phyloP scores from a whole-genome alignment of 2,329 filamentous ascomycete species.

The Phialophora tarda region DNA sequence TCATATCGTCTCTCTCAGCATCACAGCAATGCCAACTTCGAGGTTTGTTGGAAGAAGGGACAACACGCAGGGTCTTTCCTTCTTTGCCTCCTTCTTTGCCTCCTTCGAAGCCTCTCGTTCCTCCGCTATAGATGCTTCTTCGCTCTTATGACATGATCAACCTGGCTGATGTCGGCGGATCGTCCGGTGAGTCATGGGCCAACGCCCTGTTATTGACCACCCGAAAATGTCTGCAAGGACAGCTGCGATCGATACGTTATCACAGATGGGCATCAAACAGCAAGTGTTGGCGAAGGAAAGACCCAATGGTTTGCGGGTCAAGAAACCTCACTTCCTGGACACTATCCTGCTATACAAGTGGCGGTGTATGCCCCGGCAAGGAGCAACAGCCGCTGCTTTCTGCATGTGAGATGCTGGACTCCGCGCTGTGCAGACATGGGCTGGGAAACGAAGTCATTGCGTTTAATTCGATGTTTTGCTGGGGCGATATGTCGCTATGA shows the following conservation, averaged over 20 bases:
- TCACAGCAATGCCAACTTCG: background rate
- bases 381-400: background rate
- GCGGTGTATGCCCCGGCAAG: background rate
- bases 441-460: background rate
- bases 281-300: background rate
- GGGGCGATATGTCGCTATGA: too few species aligned
- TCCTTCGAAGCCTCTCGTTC: background rate
- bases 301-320: background rate
- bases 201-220: background rate
- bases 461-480: background rate
- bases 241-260: background rate
- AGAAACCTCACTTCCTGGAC: background rate
- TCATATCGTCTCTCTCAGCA: background rate
- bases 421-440: background rate
- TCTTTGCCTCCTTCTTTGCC: background rate
- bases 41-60: background rate
- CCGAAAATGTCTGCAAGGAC: too few species aligned
- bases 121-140: background rate
- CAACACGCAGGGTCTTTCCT: background rate
- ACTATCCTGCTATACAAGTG: background rate
- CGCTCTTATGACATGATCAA: background rate
- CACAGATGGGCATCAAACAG: background rate
- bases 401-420: background rate
- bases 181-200: background rate
- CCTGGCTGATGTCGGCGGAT: background rate